Percentiles rank a stretch among this genome's conserved stretches.
Conservation (phyloP, 768 basidiomycete species). For the Lentinus brumalis region DNA sequence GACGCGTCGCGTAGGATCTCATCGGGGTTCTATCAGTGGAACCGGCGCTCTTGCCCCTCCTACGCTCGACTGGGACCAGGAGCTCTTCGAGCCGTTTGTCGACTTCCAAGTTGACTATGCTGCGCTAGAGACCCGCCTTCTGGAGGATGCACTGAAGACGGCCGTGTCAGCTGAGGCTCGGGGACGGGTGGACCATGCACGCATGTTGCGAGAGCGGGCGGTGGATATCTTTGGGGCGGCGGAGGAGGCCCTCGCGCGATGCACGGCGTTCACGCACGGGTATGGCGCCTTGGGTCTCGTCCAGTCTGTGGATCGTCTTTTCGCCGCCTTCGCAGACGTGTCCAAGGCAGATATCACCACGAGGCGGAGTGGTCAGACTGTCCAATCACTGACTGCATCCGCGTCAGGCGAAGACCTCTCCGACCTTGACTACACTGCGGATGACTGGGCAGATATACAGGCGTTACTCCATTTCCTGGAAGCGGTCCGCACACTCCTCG, state of each 20-base stretch:
- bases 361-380: slow-evolving; percentile 15
- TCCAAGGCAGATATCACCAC: slow-evolving; percentile 56
- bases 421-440: slow-evolving; percentile 78
- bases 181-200: slow-evolving; percentile 52
- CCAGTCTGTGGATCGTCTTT: slow-evolving; percentile 68
- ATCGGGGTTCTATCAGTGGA: slow-evolving; percentile 34
- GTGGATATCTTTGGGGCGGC: slow-evolving; percentile 75
- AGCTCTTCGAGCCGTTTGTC: slow-evolving; percentile 92
- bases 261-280: slow-evolving; percentile 83
- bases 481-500: slow-evolving; percentile 72
- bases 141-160: slow-evolving; percentile 60
- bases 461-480: slow-evolving; percentile 79
- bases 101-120: slow-evolving; percentile 89
- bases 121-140: slow-evolving; percentile 68
- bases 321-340: slow-evolving; percentile 68
- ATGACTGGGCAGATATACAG: slow-evolving; percentile 91
- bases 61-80: slow-evolving; percentile 77
- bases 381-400: slow-evolving; percentile 36
- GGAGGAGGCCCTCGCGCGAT: slow-evolving; percentile 79
- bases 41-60: slow-evolving; percentile 11
- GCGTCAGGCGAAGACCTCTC: slow-evolving; percentile 61
- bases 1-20: slow-evolving; percentile 29
- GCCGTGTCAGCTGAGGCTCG: slow-evolving; percentile 47
- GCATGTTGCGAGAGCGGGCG: slow-evolving; percentile 72
- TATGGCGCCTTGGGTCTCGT: slow-evolving; percentile 80